phyloP scores from a whole-genome alignment of 805 yeast species.

The Ogataea pignaliae region DNA sequence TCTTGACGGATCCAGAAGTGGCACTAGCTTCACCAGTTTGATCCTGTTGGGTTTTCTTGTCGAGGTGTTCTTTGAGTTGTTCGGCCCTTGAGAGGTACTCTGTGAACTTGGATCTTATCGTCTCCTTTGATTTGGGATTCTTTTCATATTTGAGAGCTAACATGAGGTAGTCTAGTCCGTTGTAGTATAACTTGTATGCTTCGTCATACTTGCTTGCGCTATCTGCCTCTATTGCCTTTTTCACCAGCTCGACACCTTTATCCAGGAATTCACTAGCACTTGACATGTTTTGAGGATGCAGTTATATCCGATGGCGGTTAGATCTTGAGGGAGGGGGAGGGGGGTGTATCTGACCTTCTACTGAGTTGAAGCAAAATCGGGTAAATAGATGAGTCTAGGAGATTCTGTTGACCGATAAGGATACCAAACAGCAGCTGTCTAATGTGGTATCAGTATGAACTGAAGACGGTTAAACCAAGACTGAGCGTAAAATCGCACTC shows the following conservation, averaged over 20 bases:
- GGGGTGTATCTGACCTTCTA: too few species aligned
- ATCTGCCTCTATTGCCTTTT: conserved; percentile 93
- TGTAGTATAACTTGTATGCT: conserved; percentile 88
- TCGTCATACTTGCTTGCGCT: conserved; percentile 86
- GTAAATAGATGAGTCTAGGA: too few species aligned
- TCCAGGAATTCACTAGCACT: conserved; percentile 64
- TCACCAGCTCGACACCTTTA: conserved; percentile 93
- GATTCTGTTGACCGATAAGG: neutral
- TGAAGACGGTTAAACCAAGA: too few species aligned
- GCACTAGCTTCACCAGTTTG: conserved; percentile 50
- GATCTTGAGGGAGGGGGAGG: too few species aligned
- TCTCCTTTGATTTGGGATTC: conserved; percentile 82
- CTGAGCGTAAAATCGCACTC: too few species aligned
- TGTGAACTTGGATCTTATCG: conserved; percentile 81
- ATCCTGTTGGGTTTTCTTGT: conserved; percentile 44
- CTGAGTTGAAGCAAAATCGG: too few species aligned
- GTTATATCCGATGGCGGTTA: too few species aligned
- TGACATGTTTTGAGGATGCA: conserved; percentile 19
- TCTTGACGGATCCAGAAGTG: conserved; percentile 54
- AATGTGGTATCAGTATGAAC: too few species aligned
- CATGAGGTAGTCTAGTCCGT: conserved; percentile 93
- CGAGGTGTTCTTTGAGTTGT: conserved; percentile 84
- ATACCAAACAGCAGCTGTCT: neutral
- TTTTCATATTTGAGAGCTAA: conserved; percentile 93
- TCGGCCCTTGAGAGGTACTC: conserved; percentile 93